These are phyloP conservation scores for Candida michaelii DNA, from an alignment of 805 yeast genomes.

Conservation along the genomic window DNA sequence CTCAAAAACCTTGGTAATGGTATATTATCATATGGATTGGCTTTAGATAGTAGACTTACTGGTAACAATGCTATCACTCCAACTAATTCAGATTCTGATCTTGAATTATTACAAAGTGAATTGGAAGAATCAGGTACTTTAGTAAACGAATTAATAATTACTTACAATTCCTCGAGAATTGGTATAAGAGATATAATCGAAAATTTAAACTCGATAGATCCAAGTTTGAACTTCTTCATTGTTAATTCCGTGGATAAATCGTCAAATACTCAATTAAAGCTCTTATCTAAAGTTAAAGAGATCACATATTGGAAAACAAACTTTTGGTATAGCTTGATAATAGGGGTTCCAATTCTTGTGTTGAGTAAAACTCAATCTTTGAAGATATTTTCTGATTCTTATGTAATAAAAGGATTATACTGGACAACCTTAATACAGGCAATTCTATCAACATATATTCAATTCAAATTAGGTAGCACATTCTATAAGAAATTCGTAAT, in stretches of 20 bases:
- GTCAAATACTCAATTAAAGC: conserved; percentile 60
- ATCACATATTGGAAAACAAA: conserved; percentile 66
- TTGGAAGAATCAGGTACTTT: conserved; percentile 12
- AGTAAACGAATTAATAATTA: conserved; percentile 39
- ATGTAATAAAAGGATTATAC: conserved; percentile 59
- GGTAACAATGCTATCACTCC: conserved; percentile 2
- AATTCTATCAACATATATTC: conserved; percentile 56
- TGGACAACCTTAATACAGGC: conserved; percentile 64
- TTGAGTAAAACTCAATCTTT: conserved; percentile 48
- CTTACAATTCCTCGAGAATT: conserved; percentile 47
- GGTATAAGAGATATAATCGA: conserved; percentile 68
- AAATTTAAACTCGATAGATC: conserved; percentile 41
- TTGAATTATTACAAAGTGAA: neutral
- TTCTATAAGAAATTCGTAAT: conserved; percentile 66
- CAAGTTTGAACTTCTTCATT: conserved; percentile 54
- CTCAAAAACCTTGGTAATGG: conserved; percentile 32
- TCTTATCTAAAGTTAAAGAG: conserved; percentile 70
- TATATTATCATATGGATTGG: conserved; percentile 24
- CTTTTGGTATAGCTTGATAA: conserved; percentile 48
- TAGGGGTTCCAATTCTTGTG: conserved; percentile 63
- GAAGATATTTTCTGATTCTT: conserved; percentile 29
- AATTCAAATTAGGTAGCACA: conserved; percentile 62
- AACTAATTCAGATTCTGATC: conserved; percentile 8
- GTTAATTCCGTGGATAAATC: conserved; percentile 52
- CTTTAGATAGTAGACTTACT: conserved; percentile 16